A percentile compares a stretch with the other conserved stretches of the same genome.
phyloP scores from a whole-genome alignment of 164 flowering plant genomes.

The Stephania yunnanensis region DNA sequence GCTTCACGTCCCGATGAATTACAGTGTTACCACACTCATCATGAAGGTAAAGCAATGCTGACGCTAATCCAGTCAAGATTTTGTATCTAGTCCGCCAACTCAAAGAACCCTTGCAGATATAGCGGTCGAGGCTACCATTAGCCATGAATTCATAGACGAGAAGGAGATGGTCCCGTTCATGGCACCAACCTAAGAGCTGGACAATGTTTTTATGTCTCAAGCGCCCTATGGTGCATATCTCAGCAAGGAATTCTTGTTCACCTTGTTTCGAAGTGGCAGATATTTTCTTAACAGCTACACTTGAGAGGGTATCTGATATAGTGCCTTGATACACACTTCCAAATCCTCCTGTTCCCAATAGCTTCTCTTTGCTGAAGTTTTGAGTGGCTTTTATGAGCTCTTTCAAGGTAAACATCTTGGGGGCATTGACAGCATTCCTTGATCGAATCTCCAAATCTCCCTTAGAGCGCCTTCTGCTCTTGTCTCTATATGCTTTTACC shows the following conservation, averaged over 20 bases:
- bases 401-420: constrained; percentile 30
- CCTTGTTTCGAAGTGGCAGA: constrained; percentile 46
- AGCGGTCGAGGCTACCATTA: constrained; percentile 39
- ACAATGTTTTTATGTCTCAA: constrained; percentile 41
- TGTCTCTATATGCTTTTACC: constrained; percentile 7
- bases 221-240: constrained; percentile 42
- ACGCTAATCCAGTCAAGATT: constrained; percentile 37
- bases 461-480: constrained; percentile 8
- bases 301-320: constrained; percentile 15
- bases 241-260: constrained; percentile 41
- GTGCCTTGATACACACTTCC: constrained; percentile 44
- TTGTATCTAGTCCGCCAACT: constrained; percentile 35
- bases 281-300: constrained; percentile 26
- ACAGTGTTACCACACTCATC: constrained; percentile 36
- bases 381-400: constrained; percentile 40
- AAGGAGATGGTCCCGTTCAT: constrained; percentile 30
- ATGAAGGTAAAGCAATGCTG: constrained; percentile 36
- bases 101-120: constrained; percentile 24
- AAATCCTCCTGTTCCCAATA: constrained; percentile 44
- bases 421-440: constrained; percentile 38
- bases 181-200: constrained; percentile 48
- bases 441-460: constrained; percentile 35
- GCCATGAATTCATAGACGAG: constrained; percentile 41
- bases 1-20: constrained; percentile 40
- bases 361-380: constrained; percentile 34